Evolutionary conservation across 2,329 filamentous ascomycete genomes (phyloP), one percentile per base, ranked within the genome.

Genomic region (Xylaria sp.): DNA sequence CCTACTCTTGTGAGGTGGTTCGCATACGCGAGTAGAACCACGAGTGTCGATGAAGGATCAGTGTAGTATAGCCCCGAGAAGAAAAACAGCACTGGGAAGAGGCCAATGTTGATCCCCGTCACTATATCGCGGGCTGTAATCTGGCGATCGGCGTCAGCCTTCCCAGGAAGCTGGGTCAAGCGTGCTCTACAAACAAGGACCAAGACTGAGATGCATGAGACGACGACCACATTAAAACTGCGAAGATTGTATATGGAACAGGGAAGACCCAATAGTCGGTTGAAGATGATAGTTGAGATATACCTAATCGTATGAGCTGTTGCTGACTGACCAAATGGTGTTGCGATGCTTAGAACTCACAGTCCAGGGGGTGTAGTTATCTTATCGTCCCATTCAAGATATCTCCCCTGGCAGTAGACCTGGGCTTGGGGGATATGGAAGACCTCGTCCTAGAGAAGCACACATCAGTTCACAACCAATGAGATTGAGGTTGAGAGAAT

Each of bases 51-150:
- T 57, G 92, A 84, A 2, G 97, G 86, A 78, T 99, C 96, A 0
- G 96, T 99, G 78, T 99, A 99, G 79, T 97, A 99, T 7, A 99
- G 83, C 0, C 89, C 94, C 0, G 93, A 96, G 79, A 99, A 99
- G 85, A 99, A 99, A 84, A 97, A 97, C 0, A 99, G 78, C 0
- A 94, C 88, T 0, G 96, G 96, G 69, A 98, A 97, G 0, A 97
- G 82, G 20, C 89, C 89, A 45, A 97, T 87, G 71, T 97, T 97
- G 71, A 96, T 75, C 2, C 90, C 91, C 0, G 88, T 89, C 72
- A 93, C 88, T 29, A 86, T 76, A 3, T 81, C 75, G 73, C 83
- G 81, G 36, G 78, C 63, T 0, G 83, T 84, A 25, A 61, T 20
- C 53, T 79, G 74, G 3, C 68, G 27, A 51, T 13, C 38, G 29